Percentiles rank a stretch among this genome's conserved stretches.
phyloP scores from a whole-genome alignment of 371 early-diverging fungal species.

The Mucor saturninus region DNA sequence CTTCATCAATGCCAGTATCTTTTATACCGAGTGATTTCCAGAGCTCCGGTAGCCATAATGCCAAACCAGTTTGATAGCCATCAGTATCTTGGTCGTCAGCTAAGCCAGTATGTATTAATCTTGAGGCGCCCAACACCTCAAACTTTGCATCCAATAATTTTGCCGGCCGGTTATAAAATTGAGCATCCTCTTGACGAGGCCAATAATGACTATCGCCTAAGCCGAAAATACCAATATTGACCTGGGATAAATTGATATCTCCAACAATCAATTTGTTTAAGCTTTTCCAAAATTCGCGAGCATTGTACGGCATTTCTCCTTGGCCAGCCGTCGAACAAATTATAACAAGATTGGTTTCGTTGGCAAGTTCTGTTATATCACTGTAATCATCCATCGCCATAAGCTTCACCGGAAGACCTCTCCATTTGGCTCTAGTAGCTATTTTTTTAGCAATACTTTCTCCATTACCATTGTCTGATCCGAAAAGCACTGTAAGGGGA shows the following conservation, averaged over 20 bases:
- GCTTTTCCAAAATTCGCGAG: constrained; percentile 84
- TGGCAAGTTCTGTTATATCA: constrained; percentile 72
- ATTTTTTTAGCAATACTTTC: constrained; percentile 81
- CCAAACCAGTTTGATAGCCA: constrained; percentile 81
- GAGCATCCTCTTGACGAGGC: constrained; percentile 86
- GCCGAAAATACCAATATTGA: constrained; percentile 78
- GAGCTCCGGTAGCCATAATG: constrained; percentile 73
- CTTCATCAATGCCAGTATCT: constrained; percentile 58
- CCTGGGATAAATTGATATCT: constrained; percentile 66
- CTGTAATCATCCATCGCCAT: constrained; percentile 77
- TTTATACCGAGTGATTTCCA: constrained; percentile 68
- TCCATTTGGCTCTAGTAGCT: constrained; percentile 73
- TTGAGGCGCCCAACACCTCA: constrained; percentile 68
- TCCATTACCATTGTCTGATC: constrained; percentile 88
- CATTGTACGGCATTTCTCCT: constrained; percentile 92
- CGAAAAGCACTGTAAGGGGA: constrained; percentile 80
- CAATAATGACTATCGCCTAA: constrained; percentile 94
- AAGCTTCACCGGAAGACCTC: constrained; percentile 73
- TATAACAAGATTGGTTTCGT: constrained; percentile 75
- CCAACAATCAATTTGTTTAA: constrained; percentile 55
- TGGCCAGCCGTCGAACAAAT: constrained; percentile 89
- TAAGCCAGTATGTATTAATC: constrained; percentile 66
- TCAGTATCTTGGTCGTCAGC: constrained; percentile 93
- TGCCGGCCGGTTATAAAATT: constrained; percentile 88
- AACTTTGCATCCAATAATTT: constrained; percentile 83